Percentiles rank a stretch among this genome's conserved stretches.
Evolutionary conservation across 352 stramenopile species (phyloP).

Genomic region (Peronosclerospora sorghi): DNA sequence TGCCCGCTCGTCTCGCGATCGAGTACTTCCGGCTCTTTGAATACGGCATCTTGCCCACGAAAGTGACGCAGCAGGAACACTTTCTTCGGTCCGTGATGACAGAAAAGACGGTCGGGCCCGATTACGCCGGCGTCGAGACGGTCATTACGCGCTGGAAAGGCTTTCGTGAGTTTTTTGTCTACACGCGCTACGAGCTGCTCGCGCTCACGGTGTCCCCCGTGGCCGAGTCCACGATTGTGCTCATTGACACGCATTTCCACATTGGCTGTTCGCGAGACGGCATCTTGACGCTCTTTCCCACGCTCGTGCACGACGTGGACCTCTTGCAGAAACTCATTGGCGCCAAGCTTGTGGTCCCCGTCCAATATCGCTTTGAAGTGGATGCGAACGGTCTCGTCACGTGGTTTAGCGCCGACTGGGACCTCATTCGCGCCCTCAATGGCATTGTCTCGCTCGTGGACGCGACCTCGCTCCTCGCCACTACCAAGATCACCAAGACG

Average conservation of each 20-base stretch:
- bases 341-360: slow-evolving; percentile 24
- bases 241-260: slow-evolving; percentile 29
- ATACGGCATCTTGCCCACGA: slow-evolving; percentile 23
- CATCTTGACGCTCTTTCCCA: slow-evolving; percentile 32
- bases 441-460: slow-evolving; percentile 34
- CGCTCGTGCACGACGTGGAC: slow-evolving; percentile 25
- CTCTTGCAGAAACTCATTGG: slow-evolving; percentile 41
- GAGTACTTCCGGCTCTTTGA: slow-evolving; percentile 53
- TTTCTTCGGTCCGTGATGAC: slow-evolving; percentile 50
- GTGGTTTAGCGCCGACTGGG: slow-evolving; percentile 50
- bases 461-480: slow-evolving; percentile 28
- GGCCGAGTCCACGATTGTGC: slow-evolving; percentile 33
- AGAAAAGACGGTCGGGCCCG: slow-evolving; percentile 26
- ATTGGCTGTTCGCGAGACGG: slow-evolving; percentile 31
- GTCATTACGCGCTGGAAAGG: slow-evolving; percentile 37
- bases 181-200: slow-evolving; percentile 22
- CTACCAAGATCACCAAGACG: slow-evolving; percentile 42
- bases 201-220: slow-evolving; percentile 23
- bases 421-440: slow-evolving; percentile 36
- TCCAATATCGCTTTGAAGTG: slow-evolving; percentile 48
- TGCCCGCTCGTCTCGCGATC: slow-evolving; percentile 23
- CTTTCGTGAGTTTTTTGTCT: slow-evolving; percentile 31
- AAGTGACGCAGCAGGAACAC: slow-evolving; percentile 23
- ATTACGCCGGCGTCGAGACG: slow-evolving; percentile 37
- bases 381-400: slow-evolving; percentile 25